phyloP scores from a whole-genome alignment of 805 yeast genomes.

The Candida namnaoensis region DNA sequence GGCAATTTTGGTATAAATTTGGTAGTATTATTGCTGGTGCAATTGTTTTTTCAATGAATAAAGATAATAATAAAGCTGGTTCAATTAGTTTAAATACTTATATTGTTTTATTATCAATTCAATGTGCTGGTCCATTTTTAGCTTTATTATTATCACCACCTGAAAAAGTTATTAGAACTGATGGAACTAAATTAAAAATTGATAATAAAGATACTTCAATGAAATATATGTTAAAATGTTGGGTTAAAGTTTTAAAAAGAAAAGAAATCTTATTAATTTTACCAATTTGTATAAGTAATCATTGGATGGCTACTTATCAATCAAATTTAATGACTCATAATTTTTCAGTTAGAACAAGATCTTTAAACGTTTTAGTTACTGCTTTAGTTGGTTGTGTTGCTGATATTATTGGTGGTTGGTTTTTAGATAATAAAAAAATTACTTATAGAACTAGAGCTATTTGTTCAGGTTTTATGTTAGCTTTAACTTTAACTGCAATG shows the following conservation, averaged over 20 bases:
- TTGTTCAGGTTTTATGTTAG: slow-evolving; percentile 10
- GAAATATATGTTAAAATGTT: slow-evolving; percentile 2
- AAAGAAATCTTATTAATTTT: slow-evolving; percentile 12
- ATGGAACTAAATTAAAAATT: slow-evolving; percentile 13
- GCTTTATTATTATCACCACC: slow-evolving; percentile 16
- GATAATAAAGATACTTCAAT: slow-evolving; percentile 4
- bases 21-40: slow-evolving; percentile 20
- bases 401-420: slow-evolving; percentile 11
- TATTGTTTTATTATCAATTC: slow-evolving; percentile 15
- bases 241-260: slow-evolving; percentile 5
- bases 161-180: slow-evolving; percentile 19
- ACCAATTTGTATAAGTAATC: slow-evolving; percentile 12
- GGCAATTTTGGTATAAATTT: slow-evolving; percentile 17
- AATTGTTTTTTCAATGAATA: slow-evolving; percentile 11
- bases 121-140: slow-evolving; percentile 16
- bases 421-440: slow-evolving; percentile 9
- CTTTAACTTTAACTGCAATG: slow-evolving; percentile 5
- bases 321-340: slow-evolving; percentile 14
- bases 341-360: slow-evolving; percentile 17
- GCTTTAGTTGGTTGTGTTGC: slow-evolving; percentile 11
- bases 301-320: slow-evolving; percentile 18
- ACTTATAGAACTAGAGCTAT: slow-evolving; percentile 7
- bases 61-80: slow-evolving; percentile 7
- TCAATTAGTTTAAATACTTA: slow-evolving; percentile 17
- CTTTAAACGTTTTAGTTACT: slow-evolving; percentile 16